phyloP scores from a whole-genome alignment of 345 rosid genomes.

The Corchorus olitorius region DNA sequence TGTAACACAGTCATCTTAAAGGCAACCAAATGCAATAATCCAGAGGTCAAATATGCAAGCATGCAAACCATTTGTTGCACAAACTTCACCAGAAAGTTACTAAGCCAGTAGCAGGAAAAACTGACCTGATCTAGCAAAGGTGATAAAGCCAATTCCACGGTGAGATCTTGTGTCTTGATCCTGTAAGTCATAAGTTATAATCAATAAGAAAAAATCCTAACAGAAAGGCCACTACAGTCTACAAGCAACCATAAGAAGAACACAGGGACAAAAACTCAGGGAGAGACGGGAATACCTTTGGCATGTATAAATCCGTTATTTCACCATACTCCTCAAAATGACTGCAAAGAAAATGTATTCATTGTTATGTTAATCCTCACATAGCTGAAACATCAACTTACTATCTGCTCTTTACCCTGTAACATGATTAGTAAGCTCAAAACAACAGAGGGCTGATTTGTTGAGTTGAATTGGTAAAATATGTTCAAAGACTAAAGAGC shows the following conservation, averaged over 20 bases:
- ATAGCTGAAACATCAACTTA: neutral
- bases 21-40: neutral
- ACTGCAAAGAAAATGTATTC: slow-evolving; percentile 46
- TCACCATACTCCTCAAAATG: slow-evolving; percentile 96
- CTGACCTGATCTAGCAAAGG: slow-evolving; percentile 84
- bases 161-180: slow-evolving; percentile 88
- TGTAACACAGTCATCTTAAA: neutral
- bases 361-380: slow-evolving; percentile 19
- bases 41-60: neutral
- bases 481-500: slow-evolving; percentile 4
- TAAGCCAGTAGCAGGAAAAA: neutral
- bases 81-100: slow-evolving; percentile 15
- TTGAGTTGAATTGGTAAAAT: neutral
- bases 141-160: slow-evolving; percentile 95
- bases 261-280: neutral
- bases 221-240: neutral
- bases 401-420: neutral
- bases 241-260: neutral
- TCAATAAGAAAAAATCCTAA: neutral
- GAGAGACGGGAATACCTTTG: slow-evolving; percentile 60
- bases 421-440: neutral
- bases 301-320: slow-evolving; percentile 93
- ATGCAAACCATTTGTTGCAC: slow-evolving; percentile 1
- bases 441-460: neutral
- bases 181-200: slow-evolving; percentile 34